Evolutionary conservation across 2,329 filamentous ascomycete genomes (phyloP).

Genomic region (Penicillium palitans): DNA sequence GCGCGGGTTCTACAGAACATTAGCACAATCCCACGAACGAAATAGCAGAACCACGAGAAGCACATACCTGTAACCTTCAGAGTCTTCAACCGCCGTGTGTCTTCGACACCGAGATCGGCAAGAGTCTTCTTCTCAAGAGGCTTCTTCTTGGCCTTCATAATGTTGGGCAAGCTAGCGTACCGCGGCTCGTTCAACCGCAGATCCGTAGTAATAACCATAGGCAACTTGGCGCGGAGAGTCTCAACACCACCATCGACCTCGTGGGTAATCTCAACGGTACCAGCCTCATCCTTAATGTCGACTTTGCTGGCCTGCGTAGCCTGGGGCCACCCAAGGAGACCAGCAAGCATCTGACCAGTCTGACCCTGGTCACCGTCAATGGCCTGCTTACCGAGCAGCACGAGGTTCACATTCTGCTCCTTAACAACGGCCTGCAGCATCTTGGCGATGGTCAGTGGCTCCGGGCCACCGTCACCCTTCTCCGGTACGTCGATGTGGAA

Average conservation of each 20-base stretch:
- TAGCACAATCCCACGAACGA: conserved; percentile 6
- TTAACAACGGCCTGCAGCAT: conserved; percentile 76
- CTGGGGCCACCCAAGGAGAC: conserved; percentile 87
- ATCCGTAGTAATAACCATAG: conserved; percentile 94
- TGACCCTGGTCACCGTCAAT: conserved; percentile 96
- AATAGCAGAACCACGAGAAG: conserved; percentile 7
- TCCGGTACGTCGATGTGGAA: conserved; percentile 83
- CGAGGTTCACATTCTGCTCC: conserved; percentile 83
- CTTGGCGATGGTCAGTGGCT: conserved; percentile 92
- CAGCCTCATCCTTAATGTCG: conserved; percentile 66
- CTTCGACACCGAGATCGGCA: conserved; percentile 76
- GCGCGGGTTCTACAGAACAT: conserved; percentile 67
- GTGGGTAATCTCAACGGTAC: conserved; percentile 73
- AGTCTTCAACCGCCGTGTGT: conserved; percentile 76
- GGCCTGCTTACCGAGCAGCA: conserved; percentile 94
- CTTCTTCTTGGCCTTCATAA: conserved; percentile 99
- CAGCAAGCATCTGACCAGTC: conserved; percentile 97
- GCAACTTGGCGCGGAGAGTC: conserved; percentile 80
- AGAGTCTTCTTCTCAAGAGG: conserved; percentile 88
- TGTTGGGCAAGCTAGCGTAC: conserved; percentile 94
- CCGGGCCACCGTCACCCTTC: conserved; percentile 65
- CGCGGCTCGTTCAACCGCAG: conserved; percentile 90
- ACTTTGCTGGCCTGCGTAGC: conserved; percentile 91
- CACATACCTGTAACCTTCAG: conserved; percentile 78
- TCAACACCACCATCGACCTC: conserved; percentile 96